Percentiles rank a stretch among this genome's conserved stretches.
Conservation (phyloP, 192 early-diverging fungal species). For the Coemansia umbellata region DNA sequence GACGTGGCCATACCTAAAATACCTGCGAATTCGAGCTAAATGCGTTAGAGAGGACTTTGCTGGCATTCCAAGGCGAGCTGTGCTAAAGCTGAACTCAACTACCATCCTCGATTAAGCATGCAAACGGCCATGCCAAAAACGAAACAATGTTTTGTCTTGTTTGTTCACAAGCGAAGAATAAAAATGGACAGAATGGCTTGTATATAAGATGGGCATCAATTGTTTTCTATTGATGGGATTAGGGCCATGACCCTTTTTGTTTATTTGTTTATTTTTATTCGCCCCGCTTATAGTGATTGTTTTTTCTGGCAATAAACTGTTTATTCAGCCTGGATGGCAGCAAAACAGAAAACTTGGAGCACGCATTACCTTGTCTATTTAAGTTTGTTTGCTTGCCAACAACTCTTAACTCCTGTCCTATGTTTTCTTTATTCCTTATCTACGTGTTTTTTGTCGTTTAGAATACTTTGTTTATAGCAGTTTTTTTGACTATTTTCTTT, state of each 20-base stretch:
- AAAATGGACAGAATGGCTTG: neutral
- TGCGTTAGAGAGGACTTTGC: conserved; percentile 36
- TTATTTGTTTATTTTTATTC: neutral
- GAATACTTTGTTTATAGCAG: neutral
- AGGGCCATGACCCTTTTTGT: neutral
- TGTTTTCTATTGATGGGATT: neutral
- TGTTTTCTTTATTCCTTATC: too few relatives aligned
- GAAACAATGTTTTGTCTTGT: too few relatives aligned
- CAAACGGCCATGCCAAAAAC: too few relatives aligned
- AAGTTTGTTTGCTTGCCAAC: neutral
- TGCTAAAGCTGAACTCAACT: conserved; percentile 46
- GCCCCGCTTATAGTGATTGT: neutral
- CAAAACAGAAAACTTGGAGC: neutral
- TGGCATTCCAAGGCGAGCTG: conserved; percentile 32
- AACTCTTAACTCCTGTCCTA: too few relatives aligned
- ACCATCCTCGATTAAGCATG: conserved; percentile 28
- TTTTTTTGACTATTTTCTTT: conserved; percentile 1
- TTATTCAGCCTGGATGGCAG: neutral
- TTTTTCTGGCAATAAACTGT: neutral
- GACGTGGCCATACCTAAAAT: conserved; percentile 42
- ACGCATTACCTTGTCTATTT: neutral
- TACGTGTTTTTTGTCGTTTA: neutral
- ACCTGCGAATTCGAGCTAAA: conserved; percentile 44
- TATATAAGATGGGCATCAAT: neutral
- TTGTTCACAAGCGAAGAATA: too few relatives aligned